Evolutionary conservation across 495 filamentous ascomycete genomes (phyloP).

Genomic region (Elaphomyces granulatus): DNA sequence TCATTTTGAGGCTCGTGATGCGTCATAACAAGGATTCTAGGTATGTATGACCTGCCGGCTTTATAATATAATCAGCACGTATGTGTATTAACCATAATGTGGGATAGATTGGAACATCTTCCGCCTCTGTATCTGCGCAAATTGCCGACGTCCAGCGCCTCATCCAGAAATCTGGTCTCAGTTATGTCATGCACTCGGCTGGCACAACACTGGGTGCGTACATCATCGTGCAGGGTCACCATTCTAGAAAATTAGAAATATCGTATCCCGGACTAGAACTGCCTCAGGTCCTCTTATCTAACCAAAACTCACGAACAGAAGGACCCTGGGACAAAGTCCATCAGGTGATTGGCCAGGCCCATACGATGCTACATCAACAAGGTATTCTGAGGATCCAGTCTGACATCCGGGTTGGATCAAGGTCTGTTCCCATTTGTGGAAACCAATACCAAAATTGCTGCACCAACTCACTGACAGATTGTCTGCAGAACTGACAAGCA

Average conservation of each 20-base stretch:
- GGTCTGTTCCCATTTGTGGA: constrained; percentile 32
- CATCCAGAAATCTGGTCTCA: constrained; percentile 60
- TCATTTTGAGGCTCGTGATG: no score
- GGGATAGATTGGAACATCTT: constrained; percentile 60
- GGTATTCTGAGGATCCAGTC: constrained; percentile 76
- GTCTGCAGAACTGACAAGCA: constrained; percentile 47
- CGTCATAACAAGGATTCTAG: no score
- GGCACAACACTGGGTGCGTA: constrained; percentile 80
- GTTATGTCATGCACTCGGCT: constrained; percentile 78
- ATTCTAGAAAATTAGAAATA: no score
- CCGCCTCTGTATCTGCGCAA: constrained; percentile 70
- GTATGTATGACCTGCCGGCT: no score
- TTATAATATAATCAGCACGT: no score
- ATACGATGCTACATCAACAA: constrained; percentile 65
- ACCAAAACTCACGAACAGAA: no score
- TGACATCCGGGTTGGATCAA: constrained; percentile 75
- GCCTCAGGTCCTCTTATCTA: background rate
- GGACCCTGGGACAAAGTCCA: constrained; percentile 86
- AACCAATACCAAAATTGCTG: constrained; percentile 1
- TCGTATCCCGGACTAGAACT: constrained; percentile 1
- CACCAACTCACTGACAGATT: constrained; percentile 9
- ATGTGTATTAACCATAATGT: no score
- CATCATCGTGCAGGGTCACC: no score
- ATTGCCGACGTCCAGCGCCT: constrained; percentile 84
- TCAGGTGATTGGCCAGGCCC: constrained; percentile 78